Evolutionary conservation across 129 eudicot genomes (phyloP), one percentile per base, ranked within the genome.

Genomic region (Sambucus nigra): DNA sequence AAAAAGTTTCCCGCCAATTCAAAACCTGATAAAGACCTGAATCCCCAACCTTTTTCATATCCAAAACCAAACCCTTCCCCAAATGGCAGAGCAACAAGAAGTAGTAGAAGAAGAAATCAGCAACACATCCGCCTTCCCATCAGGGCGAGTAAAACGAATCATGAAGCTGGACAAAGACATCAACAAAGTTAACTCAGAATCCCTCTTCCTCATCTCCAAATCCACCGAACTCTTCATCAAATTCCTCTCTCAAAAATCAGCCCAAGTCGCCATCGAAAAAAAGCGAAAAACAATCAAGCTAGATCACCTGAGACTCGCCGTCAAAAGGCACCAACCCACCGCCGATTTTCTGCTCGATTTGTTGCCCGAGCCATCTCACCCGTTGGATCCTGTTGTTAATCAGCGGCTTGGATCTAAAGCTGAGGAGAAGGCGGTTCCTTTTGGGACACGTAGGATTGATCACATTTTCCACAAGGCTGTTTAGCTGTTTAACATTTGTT

Each of bases 121-220:
- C 16, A 55, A 70, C 22, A 68, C 71, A 25, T 78, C 80, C 8
- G 52, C 75, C 18, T 60, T 91, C 42, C 99, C 99, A 0, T 14
- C 76, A 1, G 63, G 78, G 52, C 76, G 95, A 70, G 81, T 91
- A 21, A 91, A 91, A 57, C 75, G 73, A 46, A 91, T 91, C 27
- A 69, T 82, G 78, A 91, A 91, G 59, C 73, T 91, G 53, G 99
- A 91, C 77, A 72, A 44, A 60, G 95, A 91, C 16, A 82, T 91
- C 71, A 81, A 70, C 73, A 82, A 73, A 65, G 55, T 86, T 60
- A 82, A 78, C 66, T 68, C 95, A 8, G 99, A 91, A 35, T 89
- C 95, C 3, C 55, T 82, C 25, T 73, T 73, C 39, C 54, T 91
- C 25, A 66, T 91, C 55, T 74, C 99, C 0, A 64, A 68, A 46